Base-by-base conservation (phyloP, 129 eudicot species). In the Chrysanthemum makinoi region DNA sequence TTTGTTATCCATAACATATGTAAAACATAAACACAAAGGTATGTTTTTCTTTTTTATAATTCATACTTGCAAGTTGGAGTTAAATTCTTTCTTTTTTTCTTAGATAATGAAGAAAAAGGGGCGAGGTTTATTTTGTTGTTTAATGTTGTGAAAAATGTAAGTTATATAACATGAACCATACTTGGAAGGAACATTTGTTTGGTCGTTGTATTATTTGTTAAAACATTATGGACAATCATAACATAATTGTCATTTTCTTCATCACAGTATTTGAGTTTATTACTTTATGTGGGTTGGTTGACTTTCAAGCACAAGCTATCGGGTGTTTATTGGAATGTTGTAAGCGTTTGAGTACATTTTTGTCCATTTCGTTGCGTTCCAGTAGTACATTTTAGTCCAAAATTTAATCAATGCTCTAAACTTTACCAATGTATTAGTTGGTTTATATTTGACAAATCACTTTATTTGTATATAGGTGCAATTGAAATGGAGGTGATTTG, bases 161-260 rank as follows among this genome's bases (percentile, higher is more conserved):
- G 66, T 17, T 60, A 26, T 74, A 43, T 24, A 24, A 43, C 60
- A 26, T 70, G 26, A 30, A 10, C n/a, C 52, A 52, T 47, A 62
- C 39, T 11, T 20, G 20, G 20, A 20, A 20, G 28, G 69, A 62
- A 49, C 18, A 30, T 73, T 62, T 62, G 17, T 33, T 73, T 49
- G 53, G 35, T 73, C 58, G 62, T 49, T 73, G 53, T 35, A 52
- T 74, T 65, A 74, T 54, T 74, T 65, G 51, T 71, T 74, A 19
- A 64, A 35, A 39, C 65, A 15, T 51, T 35, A 18, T 13, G 19
- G n/a, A 63, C 26, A 35, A 2, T 18, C 9, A 14, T 18, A 63
- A 4, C 39, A 56, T 56, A 5, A 55, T 18, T 50, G n/a, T 11
- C 54, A 15, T 11, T 10, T 50, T 50, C 2, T 47, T 47, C 51